phyloP scores from a whole-genome alignment of 441 rosid genomes.

The Gossypium gossypioides region DNA sequence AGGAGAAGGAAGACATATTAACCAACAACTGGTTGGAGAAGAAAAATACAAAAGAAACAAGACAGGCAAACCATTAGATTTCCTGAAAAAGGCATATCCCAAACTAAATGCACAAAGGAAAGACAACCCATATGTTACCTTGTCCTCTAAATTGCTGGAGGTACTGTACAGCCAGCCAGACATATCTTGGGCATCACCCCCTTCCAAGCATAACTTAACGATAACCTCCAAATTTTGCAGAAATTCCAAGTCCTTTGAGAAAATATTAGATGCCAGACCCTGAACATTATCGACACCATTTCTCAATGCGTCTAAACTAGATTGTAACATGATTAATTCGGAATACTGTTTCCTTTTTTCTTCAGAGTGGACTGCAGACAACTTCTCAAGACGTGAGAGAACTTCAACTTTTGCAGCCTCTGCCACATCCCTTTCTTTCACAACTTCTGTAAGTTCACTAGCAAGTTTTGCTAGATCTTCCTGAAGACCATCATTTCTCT shows the following conservation, averaged over 20 bases:
- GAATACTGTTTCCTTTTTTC: constrained; percentile 47
- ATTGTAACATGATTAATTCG: constrained; percentile 38
- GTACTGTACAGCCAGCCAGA: constrained; percentile 28
- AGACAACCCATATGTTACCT: constrained; percentile 33
- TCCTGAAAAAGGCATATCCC: not conserved
- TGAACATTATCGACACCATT: constrained; percentile 40
- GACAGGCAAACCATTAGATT: not conserved
- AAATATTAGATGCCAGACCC: constrained; percentile 37
- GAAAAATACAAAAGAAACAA: not conserved
- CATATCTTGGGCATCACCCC: constrained; percentile 26
- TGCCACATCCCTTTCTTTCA: constrained; percentile 45
- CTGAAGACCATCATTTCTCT: constrained; percentile 86
- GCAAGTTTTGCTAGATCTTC: constrained; percentile 60
- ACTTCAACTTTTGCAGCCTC: constrained; percentile 70
- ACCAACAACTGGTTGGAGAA: not conserved
- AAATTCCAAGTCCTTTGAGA: constrained; percentile 53
- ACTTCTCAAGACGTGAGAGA: constrained; percentile 43
- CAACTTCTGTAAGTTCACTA: constrained; percentile 44
- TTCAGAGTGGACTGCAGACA: constrained; percentile 37
- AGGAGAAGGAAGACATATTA: not conserved
- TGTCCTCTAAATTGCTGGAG: constrained; percentile 25
- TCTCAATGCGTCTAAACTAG: constrained; percentile 43
- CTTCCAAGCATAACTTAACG: constrained; percentile 43
- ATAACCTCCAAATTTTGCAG: constrained; percentile 54
- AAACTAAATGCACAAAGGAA: not conserved